These are phyloP conservation scores for Rhododendron mucronatum DNA, from an alignment of 148 eudicot species.

Conservation along the genomic window DNA sequence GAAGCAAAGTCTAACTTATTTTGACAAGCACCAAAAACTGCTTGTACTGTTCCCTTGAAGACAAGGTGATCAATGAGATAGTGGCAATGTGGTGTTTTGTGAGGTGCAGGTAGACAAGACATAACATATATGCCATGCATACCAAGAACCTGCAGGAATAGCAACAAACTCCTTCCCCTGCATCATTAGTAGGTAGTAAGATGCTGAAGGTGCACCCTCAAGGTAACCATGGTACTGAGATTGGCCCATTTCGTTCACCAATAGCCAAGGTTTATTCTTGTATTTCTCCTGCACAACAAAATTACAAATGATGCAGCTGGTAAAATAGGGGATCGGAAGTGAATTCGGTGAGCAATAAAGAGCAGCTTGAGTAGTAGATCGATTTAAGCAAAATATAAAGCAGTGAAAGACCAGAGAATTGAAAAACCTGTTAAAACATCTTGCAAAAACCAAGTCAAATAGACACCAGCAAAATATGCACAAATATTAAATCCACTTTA, in stretches of 20 bases:
- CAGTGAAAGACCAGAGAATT: neutral
- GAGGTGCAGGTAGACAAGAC: neutral
- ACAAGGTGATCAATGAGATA: neutral
- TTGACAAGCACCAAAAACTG: neutral
- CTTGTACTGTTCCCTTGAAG: neutral
- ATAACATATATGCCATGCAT: conserved; percentile 15
- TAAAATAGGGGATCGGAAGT: neutral
- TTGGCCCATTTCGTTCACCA: conserved; percentile 93
- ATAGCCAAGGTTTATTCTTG: conserved; percentile 94
- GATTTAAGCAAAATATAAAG: neutral
- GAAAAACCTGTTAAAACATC: neutral
- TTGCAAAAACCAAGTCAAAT: neutral
- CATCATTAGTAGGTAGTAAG: conserved; percentile 79
- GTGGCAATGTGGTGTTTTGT: neutral
- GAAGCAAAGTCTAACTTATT: neutral
- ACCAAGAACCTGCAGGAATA: conserved; percentile 96
- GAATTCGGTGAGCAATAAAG: neutral
- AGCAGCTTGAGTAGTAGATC: neutral
- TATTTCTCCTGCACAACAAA: conserved; percentile 55
- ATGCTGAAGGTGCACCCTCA: conserved; percentile 79
- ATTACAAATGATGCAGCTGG: conserved; percentile 7
- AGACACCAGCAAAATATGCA: neutral
- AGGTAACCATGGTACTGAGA: conserved; percentile 76
- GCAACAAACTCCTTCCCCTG: conserved; percentile 92
- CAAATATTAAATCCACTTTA: neutral